phyloP scores from a whole-genome alignment of 2,329 filamentous ascomycete species.

The Monilinia fructigena region DNA sequence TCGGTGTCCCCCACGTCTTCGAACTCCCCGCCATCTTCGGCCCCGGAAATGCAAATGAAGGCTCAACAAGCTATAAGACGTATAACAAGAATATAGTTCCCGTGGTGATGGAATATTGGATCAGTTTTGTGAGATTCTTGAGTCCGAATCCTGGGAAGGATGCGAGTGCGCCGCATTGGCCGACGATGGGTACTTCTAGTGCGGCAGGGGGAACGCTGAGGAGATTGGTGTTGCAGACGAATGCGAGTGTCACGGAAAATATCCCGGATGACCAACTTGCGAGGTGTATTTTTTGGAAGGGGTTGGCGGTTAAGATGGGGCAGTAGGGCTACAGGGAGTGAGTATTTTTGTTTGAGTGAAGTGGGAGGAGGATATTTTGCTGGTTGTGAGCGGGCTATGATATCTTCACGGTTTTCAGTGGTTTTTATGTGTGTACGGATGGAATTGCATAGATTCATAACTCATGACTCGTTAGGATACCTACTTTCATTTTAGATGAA shows the following conservation, averaged over 20 bases:
- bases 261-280: not conserved
- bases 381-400: no score
- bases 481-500: no score
- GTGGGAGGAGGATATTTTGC: no score
- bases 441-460: no score
- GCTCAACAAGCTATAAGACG: conserved; percentile 39
- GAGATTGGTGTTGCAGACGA: conserved; percentile 35
- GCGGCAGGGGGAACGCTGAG: conserved; percentile 25
- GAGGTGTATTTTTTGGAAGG: conserved; percentile 6
- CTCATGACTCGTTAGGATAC: no score
- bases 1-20: conserved; percentile 43
- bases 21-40: conserved; percentile 44
- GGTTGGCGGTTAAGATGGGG: conserved; percentile 3
- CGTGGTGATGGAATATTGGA: conserved; percentile 45
- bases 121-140: conserved; percentile 45
- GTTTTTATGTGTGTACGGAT: no score
- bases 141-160: conserved; percentile 44
- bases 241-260: conserved; percentile 9
- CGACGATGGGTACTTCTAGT: conserved; percentile 27
- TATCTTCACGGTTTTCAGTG: no score
- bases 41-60: conserved; percentile 38
- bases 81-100: conserved; percentile 40
- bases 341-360: no score
- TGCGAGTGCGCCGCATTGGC: conserved; percentile 37
- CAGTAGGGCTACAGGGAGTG: not conserved